phyloP scores from a whole-genome alignment of 2,329 filamentous ascomycete genomes.

The Aspergillus fischeri region DNA sequence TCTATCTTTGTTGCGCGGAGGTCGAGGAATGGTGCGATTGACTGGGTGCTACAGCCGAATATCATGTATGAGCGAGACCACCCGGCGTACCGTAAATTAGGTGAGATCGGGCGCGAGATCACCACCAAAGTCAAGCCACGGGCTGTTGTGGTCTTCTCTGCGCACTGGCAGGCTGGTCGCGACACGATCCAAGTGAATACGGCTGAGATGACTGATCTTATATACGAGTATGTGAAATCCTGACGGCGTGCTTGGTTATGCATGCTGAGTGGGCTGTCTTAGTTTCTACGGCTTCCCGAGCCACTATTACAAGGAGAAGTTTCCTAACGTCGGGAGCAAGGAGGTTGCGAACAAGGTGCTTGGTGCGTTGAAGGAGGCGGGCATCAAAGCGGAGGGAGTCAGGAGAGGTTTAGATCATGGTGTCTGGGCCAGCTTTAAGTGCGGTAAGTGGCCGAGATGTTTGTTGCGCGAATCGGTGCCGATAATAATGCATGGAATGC shows the following conservation, averaged over 20 bases:
- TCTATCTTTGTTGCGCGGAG: neutral
- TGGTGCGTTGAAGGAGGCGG: conserved; percentile 50
- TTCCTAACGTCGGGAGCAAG: conserved; percentile 59
- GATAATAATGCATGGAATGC: neutral
- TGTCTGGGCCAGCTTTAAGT: conserved; percentile 66
- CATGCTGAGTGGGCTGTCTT: neutral
- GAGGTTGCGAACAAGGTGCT: conserved; percentile 59
- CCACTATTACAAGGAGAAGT: conserved; percentile 65
- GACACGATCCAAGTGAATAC: conserved; percentile 62
- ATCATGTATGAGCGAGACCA: conserved; percentile 67
- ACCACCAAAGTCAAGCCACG: conserved; percentile 65
- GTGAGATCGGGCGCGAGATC: conserved; percentile 65
- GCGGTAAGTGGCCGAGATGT: conserved; percentile 33
- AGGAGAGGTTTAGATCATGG: conserved; percentile 69
- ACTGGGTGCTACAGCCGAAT: conserved; percentile 44
- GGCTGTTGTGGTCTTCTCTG: conserved; percentile 71
- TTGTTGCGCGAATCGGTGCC: neutral
- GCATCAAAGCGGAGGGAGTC: conserved; percentile 57
- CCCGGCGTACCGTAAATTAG: conserved; percentile 62
- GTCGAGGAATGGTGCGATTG: neutral
- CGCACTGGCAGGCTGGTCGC: conserved; percentile 64
- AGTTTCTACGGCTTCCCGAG: conserved; percentile 69
- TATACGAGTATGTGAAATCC: conserved; percentile 57
- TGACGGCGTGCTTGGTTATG: neutral
- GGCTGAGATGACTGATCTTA: conserved; percentile 59